Evolutionary conservation across 2,329 filamentous ascomycete genomes (phyloP), one percentile per base, ranked within the genome.

Genomic region (Niveomyces coronatus): DNA sequence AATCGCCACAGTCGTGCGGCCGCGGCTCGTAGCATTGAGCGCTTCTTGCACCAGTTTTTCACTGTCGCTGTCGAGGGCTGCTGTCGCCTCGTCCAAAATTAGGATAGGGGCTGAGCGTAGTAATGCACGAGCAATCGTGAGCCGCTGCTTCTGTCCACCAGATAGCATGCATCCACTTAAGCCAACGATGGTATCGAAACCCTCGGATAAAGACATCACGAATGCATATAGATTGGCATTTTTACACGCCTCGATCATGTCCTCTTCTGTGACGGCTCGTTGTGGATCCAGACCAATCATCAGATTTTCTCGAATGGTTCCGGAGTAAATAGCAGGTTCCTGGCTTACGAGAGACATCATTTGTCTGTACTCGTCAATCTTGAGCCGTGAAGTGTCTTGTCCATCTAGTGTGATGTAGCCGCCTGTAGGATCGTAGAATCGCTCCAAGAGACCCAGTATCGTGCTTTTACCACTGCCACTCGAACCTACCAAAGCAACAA

Each of bases 31-130:
- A 11, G 60, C 60, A 31, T 70, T 64, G 3, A 77, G 59, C 0
- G 72, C 71, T 16, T 63, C 54, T 44, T 77, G 72, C 1, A 78
- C 72, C 10, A 70, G 60, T 1, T 60, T 54, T 31, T 67, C 62
- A 1, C 62, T 54, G 11, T 62, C 53, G 1, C 57, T 53, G 33
- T 63, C 60, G 15, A 66, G 50, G 0, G 76, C 73, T 29, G 68
- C 73, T 0, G 79, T 83, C 1, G 78, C 78, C 53, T 83, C 79
- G 42, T 83, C 79, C 1, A 82, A 57, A 10, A 83, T 66, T 0
- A 83, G 61, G 18, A 83, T 73, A 31, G 57, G 58, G 2, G 62
- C 61, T 22, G 60, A 48, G 3, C 54, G 55, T n/a, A 67, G 52
- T 32, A 66, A 56, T 27, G 57, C 59, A n/a, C 63, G 53, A 2